These are phyloP conservation scores for Alternaria atra DNA, from an alignment of 2,329 filamentous ascomycete species.

Conservation along the genomic window DNA sequence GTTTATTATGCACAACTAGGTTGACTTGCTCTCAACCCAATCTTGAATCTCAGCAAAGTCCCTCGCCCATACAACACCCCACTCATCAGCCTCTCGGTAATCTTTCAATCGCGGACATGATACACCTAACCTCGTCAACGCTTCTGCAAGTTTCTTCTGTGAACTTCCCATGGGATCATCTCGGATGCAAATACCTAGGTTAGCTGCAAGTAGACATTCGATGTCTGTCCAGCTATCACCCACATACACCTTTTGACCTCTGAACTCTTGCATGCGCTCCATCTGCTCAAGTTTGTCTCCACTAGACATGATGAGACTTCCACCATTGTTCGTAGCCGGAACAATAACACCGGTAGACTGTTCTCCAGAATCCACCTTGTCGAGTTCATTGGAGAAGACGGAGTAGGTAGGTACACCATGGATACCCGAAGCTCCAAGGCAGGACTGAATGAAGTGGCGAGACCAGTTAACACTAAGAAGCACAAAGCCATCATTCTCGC, in stretches of 20 bases:
- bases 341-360: constrained; percentile 31
- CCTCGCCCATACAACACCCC: constrained; percentile 38
- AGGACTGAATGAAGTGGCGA: constrained; percentile 51
- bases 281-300: constrained; percentile 52
- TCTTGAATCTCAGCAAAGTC: constrained; percentile 21
- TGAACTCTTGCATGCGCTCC: constrained; percentile 15
- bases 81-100: constrained; percentile 15
- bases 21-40: constrained; percentile 9
- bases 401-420: background rate
- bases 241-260: constrained; percentile 51
- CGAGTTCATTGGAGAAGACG: constrained; percentile 36
- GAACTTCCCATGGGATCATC: constrained; percentile 49
- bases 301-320: constrained; percentile 47
- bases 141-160: constrained; percentile 47
- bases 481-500: constrained; percentile 25
- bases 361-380: constrained; percentile 20
- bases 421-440: constrained; percentile 24
- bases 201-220: constrained; percentile 55
- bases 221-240: constrained; percentile 61
- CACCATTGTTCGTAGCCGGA: constrained; percentile 6
- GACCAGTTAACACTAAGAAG: constrained; percentile 62
- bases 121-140: constrained; percentile 44
- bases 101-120: constrained; percentile 32
- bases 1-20: background rate
- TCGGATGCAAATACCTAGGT: constrained; percentile 58